These are phyloP conservation scores for Wickerhamiella allomyrinae DNA, from an alignment of 805 yeast species.

Conservation along the genomic window DNA sequence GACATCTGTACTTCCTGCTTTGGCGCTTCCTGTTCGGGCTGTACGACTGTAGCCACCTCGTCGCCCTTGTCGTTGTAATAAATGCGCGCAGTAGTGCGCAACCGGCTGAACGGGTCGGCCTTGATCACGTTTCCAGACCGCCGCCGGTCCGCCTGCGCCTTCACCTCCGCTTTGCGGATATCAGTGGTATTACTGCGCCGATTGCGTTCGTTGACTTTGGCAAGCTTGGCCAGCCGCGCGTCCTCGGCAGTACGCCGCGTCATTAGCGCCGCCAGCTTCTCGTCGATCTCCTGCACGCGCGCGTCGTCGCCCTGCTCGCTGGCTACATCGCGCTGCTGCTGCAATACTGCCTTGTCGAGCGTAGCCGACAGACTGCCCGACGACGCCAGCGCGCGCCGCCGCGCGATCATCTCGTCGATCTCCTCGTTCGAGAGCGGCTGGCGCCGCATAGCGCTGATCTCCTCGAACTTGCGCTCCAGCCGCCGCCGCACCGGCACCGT, in stretches of 20 bases:
- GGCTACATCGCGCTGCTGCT: slow-evolving; percentile 67
- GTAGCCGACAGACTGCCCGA: slow-evolving; percentile 35
- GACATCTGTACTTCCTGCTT: slow-evolving; percentile 12
- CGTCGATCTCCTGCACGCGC: slow-evolving; percentile 23
- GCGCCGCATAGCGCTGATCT: slow-evolving; percentile 46
- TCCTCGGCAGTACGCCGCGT: slow-evolving; percentile 1
- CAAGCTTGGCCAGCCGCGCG: slow-evolving; percentile 41
- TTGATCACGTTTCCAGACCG: slow-evolving; percentile 20
- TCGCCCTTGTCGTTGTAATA: slow-evolving; percentile 40
- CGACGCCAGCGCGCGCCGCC: slow-evolving; percentile 50
- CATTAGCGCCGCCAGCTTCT: slow-evolving; percentile 15
- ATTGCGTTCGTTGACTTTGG: slow-evolving; percentile 71
- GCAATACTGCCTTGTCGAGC: slow-evolving; percentile 52
- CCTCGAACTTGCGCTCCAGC: slow-evolving; percentile 48
- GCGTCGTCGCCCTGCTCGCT: slow-evolving; percentile 29
- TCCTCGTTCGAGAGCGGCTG: slow-evolving; percentile 55
- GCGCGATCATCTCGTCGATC: slow-evolving; percentile 63
- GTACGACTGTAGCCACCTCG: slow-evolving; percentile 5
- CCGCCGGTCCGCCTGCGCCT: slow-evolving; percentile 42
- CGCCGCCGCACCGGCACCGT: slow-evolving; percentile 49
- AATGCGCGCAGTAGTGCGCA: slow-evolving; percentile 74
- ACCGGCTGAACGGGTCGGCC: slow-evolving; percentile 74
- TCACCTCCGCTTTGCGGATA: slow-evolving; percentile 66
- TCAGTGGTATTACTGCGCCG: slow-evolving; percentile 64
- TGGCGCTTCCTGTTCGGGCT: slow-evolving; percentile 3